Conservation (phyloP, 2,329 filamentous ascomycete species). For the Aquanectria penicillioides region DNA sequence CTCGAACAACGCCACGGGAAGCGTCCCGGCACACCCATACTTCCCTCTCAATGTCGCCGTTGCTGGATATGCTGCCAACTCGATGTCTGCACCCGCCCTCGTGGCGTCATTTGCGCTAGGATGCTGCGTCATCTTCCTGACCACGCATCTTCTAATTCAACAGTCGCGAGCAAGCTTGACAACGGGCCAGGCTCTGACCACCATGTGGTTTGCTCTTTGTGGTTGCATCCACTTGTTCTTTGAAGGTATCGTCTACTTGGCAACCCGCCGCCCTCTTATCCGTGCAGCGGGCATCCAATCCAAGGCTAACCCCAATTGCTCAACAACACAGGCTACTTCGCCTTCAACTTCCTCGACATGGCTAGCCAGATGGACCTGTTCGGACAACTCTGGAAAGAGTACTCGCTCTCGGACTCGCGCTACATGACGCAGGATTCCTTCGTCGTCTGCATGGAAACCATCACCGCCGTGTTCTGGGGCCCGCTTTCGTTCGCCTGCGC, state of each 20-base stretch:
- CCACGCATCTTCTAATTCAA: slow-evolving; percentile 64
- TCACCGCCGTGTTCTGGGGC: slow-evolving; percentile 64
- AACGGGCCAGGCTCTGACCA: slow-evolving; percentile 64
- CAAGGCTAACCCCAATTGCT: background rate
- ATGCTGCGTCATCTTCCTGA: slow-evolving; percentile 65
- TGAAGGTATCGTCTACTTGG: slow-evolving; percentile 45
- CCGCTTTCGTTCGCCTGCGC: slow-evolving; percentile 61
- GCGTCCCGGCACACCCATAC: slow-evolving; percentile 68
- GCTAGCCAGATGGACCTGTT: slow-evolving; percentile 54
- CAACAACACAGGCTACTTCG: slow-evolving; percentile 59
- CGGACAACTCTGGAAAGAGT: slow-evolving; percentile 68
- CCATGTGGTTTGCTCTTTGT: slow-evolving; percentile 82
- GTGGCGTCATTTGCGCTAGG: slow-evolving; percentile 68
- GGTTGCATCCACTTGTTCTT: slow-evolving; percentile 58
- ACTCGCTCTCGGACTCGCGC: slow-evolving; percentile 65
- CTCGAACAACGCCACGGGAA: slow-evolving; percentile 21
- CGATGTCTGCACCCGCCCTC: slow-evolving; percentile 66
- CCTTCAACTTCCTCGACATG: slow-evolving; percentile 54
- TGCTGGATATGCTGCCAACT: slow-evolving; percentile 72
- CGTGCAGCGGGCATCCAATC: too few relatives aligned
- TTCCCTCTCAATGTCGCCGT: slow-evolving; percentile 74
- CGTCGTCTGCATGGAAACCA: slow-evolving; percentile 64
- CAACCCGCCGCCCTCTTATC: background rate
- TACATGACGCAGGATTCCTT: slow-evolving; percentile 64
- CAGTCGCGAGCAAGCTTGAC: slow-evolving; percentile 62